Evolutionary conservation across 2,329 filamentous ascomycete species (phyloP).

Genomic region (Sarocladiaceae sp.): DNA sequence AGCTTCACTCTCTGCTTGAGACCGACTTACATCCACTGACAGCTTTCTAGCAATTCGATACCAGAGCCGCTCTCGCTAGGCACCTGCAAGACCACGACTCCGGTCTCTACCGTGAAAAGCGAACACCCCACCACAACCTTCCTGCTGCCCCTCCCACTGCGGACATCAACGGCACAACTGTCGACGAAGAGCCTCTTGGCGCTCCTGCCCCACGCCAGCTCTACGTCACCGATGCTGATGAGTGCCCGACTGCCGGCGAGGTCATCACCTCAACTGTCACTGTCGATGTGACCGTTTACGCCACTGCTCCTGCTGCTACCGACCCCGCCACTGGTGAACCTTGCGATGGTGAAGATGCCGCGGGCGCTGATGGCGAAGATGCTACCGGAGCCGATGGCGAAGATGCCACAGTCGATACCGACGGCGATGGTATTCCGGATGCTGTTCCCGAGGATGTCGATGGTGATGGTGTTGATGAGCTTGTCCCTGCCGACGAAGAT

Average conservation of each 20-base stretch:
- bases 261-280: constrained; percentile 26
- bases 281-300: constrained; percentile 26
- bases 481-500: no score
- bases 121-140: neutral
- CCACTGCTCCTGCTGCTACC: constrained; percentile 18
- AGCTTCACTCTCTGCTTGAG: neutral
- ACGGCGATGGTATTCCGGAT: constrained; percentile 1
- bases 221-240: constrained; percentile 6
- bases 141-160: constrained; percentile 4
- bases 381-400: neutral
- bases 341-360: constrained; percentile 9
- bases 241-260: constrained; percentile 20
- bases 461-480: constrained; percentile 9
- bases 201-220: neutral
- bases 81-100: constrained; percentile 7
- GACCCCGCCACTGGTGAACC: constrained; percentile 16
- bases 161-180: neutral
- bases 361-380: neutral
- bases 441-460: constrained; percentile 1
- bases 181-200: neutral
- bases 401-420: neutral
- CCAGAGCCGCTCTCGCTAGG: neutral
- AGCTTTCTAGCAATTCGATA: constrained; percentile 1
- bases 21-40: neutral
- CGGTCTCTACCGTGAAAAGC: constrained; percentile 7